Evolutionary conservation across 306 rosid genomes (phyloP).

Genomic region (Vachellia pachyceras): DNA sequence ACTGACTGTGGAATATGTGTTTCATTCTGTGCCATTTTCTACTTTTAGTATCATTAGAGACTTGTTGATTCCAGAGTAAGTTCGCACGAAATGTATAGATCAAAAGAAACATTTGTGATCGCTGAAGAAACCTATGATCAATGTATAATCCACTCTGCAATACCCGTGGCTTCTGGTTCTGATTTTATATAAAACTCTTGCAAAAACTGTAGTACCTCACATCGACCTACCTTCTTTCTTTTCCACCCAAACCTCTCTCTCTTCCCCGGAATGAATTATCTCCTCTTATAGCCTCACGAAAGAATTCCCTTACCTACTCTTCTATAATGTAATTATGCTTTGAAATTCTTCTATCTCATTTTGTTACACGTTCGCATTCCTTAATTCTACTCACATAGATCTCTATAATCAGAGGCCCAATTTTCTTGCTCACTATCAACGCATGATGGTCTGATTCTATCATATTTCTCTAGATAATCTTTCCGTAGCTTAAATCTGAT

Average conservation of each 20-base stretch:
- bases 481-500: neutral
- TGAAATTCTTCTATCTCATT: constrained; percentile 69
- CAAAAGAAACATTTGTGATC: neutral
- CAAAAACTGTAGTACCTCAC: neutral
- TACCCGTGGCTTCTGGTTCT: neutral
- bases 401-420: constrained; percentile 31
- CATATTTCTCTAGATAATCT: neutral
- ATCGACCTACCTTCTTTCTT: constrained; percentile 5
- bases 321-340: constrained; percentile 50
- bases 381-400: neutral
- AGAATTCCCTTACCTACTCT: constrained; percentile 27
- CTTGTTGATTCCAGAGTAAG: neutral
- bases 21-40: neutral
- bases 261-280: constrained; percentile 29
- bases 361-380: neutral
- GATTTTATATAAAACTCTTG: neutral
- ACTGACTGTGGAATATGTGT: neutral
- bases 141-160: neutral
- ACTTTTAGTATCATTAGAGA: neutral
- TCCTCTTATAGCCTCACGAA: constrained; percentile 35
- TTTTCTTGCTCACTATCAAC: neutral
- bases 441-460: constrained; percentile 41
- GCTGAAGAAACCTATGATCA: neutral
- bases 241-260: constrained; percentile 10
- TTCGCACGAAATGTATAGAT: neutral